A percentile compares a stretch with the other conserved stretches of the same genome.
Evolutionary conservation across 2,329 filamentous ascomycete species (phyloP).

Genomic region (Dichotomopilus funicola): DNA sequence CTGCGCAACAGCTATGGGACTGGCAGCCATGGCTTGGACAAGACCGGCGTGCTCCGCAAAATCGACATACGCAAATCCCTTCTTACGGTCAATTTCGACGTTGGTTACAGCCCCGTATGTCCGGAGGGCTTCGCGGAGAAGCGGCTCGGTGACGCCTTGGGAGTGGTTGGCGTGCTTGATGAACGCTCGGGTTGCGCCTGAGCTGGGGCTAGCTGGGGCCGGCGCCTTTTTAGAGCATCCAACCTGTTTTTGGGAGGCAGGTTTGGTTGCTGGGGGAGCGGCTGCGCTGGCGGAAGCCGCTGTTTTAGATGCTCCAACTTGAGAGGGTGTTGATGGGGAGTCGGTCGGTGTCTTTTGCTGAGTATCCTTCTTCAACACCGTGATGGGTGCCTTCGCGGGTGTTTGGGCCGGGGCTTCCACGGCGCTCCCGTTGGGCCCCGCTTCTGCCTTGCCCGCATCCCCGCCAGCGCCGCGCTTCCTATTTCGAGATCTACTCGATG

Average conservation of each 20-base stretch:
- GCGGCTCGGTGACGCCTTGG: conserved; percentile 80
- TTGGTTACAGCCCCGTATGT: conserved; percentile 67
- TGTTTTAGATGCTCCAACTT: conserved; percentile 25
- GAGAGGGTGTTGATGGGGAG: conserved; percentile 11
- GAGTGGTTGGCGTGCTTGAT: conserved; percentile 81
- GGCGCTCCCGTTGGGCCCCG: conserved; percentile 25
- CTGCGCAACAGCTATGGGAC: conserved; percentile 74
- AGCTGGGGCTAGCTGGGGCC: conserved; percentile 26
- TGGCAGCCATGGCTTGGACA: conserved; percentile 72
- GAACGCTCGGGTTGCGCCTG: conserved; percentile 60
- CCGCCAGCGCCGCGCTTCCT: conserved; percentile 21
- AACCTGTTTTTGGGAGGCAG: conserved; percentile 16
- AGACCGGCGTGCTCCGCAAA: conserved; percentile 69
- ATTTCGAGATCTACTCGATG: conserved; percentile 19
- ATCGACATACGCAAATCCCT: conserved; percentile 89
- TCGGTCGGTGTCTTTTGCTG: conserved; percentile 11
- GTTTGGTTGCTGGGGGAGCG: conserved; percentile 24
- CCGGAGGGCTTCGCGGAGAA: conserved; percentile 68
- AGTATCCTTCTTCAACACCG: conserved; percentile 32
- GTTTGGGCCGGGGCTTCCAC: conserved; percentile 23
- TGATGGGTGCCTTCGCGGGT: conserved; percentile 28
- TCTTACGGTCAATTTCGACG: conserved; percentile 90
- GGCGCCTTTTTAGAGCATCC: conserved; percentile 20
- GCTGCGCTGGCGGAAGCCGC: conserved; percentile 14
- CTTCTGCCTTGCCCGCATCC: conserved; percentile 22